Percentiles rank a stretch among this genome's conserved stretches.
Evolutionary conservation across 805 yeast genomes (phyloP).

Genomic region (Zygosaccharomyces lentus): DNA sequence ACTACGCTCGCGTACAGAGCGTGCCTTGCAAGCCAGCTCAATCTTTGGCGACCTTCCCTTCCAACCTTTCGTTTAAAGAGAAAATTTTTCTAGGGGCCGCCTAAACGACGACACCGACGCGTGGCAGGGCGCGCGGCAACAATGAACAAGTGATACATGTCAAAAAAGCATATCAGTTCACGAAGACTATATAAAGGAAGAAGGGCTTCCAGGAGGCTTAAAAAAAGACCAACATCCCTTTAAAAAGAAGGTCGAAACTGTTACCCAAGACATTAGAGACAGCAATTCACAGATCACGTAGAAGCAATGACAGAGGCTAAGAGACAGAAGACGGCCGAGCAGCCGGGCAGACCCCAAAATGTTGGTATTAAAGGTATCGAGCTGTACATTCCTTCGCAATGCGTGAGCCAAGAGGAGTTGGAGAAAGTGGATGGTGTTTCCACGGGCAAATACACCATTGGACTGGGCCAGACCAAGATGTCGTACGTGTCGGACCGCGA

Average conservation of each 20-base stretch:
- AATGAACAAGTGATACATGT: background rate
- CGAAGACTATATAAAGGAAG: background rate
- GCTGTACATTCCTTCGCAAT: conserved; percentile 79
- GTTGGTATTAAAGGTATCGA: conserved; percentile 97
- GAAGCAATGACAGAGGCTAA: conserved; percentile 28
- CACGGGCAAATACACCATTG: conserved; percentile 95
- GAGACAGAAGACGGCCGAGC: conserved; percentile 29
- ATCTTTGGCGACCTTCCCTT: background rate
- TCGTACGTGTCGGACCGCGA: conserved; percentile 95
- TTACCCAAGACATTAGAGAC: background rate
- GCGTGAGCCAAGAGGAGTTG: conserved; percentile 82
- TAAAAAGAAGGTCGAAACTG: conserved; percentile 76
- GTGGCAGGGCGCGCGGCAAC: conserved; percentile 7
- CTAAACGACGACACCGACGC: conserved; percentile 3
- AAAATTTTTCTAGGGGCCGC: background rate
- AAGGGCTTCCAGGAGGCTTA: background rate
- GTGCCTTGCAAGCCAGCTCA: too few species aligned
- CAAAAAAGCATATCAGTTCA: background rate
- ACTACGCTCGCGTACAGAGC: background rate
- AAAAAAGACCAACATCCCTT: conserved; percentile 46
- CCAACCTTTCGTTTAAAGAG: background rate
- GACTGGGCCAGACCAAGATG: conserved; percentile 98
- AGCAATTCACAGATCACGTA: background rate
- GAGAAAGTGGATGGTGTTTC: conserved; percentile 84
- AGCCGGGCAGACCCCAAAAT: conserved; percentile 56